Evolutionary conservation across 805 yeast genomes (phyloP).

Genomic region (Schwanniomyces vanrijiae): DNA sequence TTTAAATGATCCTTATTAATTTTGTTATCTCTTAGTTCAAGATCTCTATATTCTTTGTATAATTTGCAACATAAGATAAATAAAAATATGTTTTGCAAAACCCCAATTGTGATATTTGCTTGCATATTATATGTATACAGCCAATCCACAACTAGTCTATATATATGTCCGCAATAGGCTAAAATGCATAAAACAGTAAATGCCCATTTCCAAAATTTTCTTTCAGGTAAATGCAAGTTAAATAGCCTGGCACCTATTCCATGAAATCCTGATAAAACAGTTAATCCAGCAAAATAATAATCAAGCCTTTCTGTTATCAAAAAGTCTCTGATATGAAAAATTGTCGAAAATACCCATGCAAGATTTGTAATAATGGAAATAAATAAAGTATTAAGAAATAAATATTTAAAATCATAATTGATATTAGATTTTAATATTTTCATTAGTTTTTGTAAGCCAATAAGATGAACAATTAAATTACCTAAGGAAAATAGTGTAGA

Average conservation of each 20-base stretch:
- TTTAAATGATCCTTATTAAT: constrained; percentile 23
- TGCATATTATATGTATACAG: constrained; percentile 92
- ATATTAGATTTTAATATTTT: constrained; percentile 9
- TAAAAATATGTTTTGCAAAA: constrained; percentile 61
- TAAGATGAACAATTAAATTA: constrained; percentile 47
- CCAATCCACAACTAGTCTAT: constrained; percentile 71
- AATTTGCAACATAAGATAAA: constrained; percentile 28
- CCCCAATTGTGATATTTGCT: constrained; percentile 78
- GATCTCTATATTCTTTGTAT: constrained; percentile 29
- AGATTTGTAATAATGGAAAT: constrained; percentile 67
- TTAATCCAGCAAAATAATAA: constrained; percentile 89
- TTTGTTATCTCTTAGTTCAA: constrained; percentile 2
- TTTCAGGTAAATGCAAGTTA: constrained; percentile 48
- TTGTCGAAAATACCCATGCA: constrained; percentile 86
- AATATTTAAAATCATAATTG: constrained; percentile 5
- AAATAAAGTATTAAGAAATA: constrained; percentile 35
- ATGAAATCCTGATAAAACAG: constrained; percentile 79
- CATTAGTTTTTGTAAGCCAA: constrained; percentile 38
- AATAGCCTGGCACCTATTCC: constrained; percentile 62
- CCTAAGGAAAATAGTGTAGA: constrained; percentile 75
- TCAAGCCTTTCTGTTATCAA: constrained; percentile 80
- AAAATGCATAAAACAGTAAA: constrained; percentile 44
- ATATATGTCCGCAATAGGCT: constrained; percentile 64
- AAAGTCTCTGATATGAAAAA: constrained; percentile 87
- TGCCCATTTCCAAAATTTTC: constrained; percentile 19